These are phyloP conservation scores for Candida sojae DNA, from an alignment of 1,139 yeast species.

Conservation along the genomic window DNA sequence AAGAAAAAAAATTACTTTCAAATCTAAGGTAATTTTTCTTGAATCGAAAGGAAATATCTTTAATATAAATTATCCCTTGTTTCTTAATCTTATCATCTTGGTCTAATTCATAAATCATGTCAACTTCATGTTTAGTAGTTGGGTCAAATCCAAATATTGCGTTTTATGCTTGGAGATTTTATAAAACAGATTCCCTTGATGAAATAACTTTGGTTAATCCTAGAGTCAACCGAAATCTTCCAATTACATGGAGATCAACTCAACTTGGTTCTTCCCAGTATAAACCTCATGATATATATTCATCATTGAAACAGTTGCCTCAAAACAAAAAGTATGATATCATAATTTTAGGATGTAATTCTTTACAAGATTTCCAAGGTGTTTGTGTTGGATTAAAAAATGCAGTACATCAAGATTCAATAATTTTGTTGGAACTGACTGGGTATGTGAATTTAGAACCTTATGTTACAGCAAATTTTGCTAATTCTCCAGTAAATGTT, in stretches of 20 bases:
- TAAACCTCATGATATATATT: constrained; percentile 23
- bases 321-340: constrained; percentile 30
- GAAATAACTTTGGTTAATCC: constrained; percentile 38
- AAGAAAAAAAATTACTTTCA: too few relatives aligned
- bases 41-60: too few relatives aligned
- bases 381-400: constrained; percentile 28
- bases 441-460: constrained; percentile 75
- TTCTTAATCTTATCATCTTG: not conserved
- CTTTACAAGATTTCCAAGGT: constrained; percentile 46
- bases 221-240: constrained; percentile 14
- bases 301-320: constrained; percentile 20
- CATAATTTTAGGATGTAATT: constrained; percentile 34
- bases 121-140: constrained; percentile 21
- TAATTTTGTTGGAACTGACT: constrained; percentile 65
- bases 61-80: not conserved
- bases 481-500: constrained; percentile 30
- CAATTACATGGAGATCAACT: constrained; percentile 23
- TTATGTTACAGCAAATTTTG: constrained; percentile 47
- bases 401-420: constrained; percentile 35
- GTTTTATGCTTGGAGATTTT: constrained; percentile 53
- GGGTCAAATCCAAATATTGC: constrained; percentile 52
- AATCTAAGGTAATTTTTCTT: too few relatives aligned
- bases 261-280: constrained; percentile 20
- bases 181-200: constrained; percentile 31
- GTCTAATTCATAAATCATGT: not conserved